These are phyloP conservation scores for Calonectria montana DNA, from an alignment of 2,329 filamentous ascomycete genomes.

Conservation along the genomic window DNA sequence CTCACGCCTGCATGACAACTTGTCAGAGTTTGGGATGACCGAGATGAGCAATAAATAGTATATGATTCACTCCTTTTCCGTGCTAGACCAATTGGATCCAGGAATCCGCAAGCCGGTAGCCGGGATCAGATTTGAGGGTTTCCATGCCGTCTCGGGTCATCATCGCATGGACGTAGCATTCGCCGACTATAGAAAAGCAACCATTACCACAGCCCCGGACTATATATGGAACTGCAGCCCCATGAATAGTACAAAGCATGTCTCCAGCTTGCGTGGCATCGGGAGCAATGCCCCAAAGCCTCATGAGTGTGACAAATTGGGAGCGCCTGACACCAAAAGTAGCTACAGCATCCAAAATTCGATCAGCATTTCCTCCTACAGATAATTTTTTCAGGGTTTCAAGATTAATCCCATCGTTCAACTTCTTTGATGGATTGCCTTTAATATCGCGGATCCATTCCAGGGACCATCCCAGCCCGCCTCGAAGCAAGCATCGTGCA, in stretches of 20 bases:
- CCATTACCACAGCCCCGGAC: not conserved
- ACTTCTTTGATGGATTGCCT: not conserved
- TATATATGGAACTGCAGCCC: not conserved
- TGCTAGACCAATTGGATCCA: not conserved
- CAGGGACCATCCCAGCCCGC: conserved; percentile 10
- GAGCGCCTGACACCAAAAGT: not conserved
- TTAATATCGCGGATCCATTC: not conserved
- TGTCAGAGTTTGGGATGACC: too few relatives aligned
- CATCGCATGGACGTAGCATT: conserved; percentile 2
- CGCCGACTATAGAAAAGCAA: not conserved
- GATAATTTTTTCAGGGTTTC: not conserved
- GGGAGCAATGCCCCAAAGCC: conserved; percentile 6
- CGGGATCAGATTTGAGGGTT: not conserved
- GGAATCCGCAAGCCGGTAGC: not conserved
- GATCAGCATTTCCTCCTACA: not conserved
- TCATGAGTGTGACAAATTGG: not conserved
- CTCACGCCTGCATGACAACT: too few relatives aligned
- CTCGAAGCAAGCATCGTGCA: conserved; percentile 8
- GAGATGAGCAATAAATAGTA: not conserved
- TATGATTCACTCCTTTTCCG: not conserved
- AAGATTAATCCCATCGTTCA: not conserved
- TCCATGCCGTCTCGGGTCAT: conserved; percentile 1
- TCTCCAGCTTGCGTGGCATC: not conserved
- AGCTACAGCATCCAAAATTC: conserved; percentile 7
- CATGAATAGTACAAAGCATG: not conserved